These are phyloP conservation scores for Sclerotinia glacialis DNA, from an alignment of 2,329 filamentous ascomycete species.

Conservation along the genomic window DNA sequence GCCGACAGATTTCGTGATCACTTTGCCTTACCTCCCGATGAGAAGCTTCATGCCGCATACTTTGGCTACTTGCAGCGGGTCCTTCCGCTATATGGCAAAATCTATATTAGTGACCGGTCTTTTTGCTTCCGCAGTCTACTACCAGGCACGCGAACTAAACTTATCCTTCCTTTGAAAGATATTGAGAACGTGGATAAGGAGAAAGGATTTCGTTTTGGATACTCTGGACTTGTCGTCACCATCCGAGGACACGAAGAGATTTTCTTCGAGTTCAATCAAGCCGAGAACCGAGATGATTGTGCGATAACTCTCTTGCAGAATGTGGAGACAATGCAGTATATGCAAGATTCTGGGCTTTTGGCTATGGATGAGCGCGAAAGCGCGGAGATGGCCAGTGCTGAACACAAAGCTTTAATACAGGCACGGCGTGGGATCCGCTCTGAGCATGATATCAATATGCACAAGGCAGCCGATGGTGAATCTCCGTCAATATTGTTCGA, in stretches of 20 bases:
- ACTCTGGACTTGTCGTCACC: conserved; percentile 85
- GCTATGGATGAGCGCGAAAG: conserved; percentile 67
- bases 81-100: conserved; percentile 89
- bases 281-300: conserved; percentile 83
- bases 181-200: conserved; percentile 93
- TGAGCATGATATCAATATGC: conserved; percentile 51
- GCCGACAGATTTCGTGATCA: conserved; percentile 84
- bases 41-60: conserved; percentile 83
- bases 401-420: conserved; percentile 76
- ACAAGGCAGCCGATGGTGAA: conserved; percentile 51
- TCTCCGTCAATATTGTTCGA: conserved; percentile 81
- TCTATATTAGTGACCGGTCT: conserved; percentile 83
- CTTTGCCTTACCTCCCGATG: conserved; percentile 81
- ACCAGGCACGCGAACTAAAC: conserved; percentile 84
- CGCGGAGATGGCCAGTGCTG: conserved; percentile 72
- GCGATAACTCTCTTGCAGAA: conserved; percentile 74
- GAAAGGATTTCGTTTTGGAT: conserved; percentile 89
- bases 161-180: conserved; percentile 86
- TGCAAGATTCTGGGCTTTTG: conserved; percentile 67
- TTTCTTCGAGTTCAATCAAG: conserved; percentile 86
- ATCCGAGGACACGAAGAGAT: conserved; percentile 93
- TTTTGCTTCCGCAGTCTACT: conserved; percentile 93
- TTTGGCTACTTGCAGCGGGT: conserved; percentile 91
- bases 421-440: conserved; percentile 59
- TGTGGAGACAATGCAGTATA: conserved; percentile 68